Evolutionary conservation across 371 early-diverging fungal species (phyloP).

Genomic region (Syncephalastrum racemosum): DNA sequence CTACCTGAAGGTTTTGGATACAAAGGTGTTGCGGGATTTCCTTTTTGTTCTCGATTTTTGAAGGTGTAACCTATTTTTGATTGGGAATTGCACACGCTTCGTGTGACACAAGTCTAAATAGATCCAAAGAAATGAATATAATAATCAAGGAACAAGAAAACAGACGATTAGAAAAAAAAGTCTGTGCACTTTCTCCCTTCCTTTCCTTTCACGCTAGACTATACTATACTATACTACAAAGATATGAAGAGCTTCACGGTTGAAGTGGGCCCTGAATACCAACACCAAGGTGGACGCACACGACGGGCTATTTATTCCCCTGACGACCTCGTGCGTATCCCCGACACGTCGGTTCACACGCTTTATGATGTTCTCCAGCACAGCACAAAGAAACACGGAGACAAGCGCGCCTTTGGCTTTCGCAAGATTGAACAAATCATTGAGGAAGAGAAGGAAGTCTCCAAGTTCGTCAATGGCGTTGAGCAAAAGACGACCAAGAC

Average conservation of each 20-base stretch:
- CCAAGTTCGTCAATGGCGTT: constrained; percentile 63
- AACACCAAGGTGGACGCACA: constrained; percentile 52
- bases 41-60: no score
- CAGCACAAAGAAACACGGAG: constrained; percentile 43
- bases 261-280: constrained; percentile 48
- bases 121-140: constrained; percentile 1
- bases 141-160: background rate
- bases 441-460: constrained; percentile 78
- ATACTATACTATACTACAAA: constrained; percentile 1
- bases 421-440: constrained; percentile 64
- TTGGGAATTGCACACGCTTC: no score
- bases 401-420: constrained; percentile 62
- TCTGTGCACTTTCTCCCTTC: constrained; percentile 1
- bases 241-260: constrained; percentile 33
- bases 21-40: no score
- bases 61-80: no score
- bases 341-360: constrained; percentile 58
- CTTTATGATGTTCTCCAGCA: constrained; percentile 66
- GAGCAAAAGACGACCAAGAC: constrained; percentile 71
- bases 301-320: constrained; percentile 51
- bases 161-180: background rate
- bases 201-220: constrained; percentile 12
- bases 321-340: constrained; percentile 48
- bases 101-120: no score
- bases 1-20: no score